These are phyloP conservation scores for Colletotrichum neosansevieriae DNA, from an alignment of 2,329 filamentous ascomycete genomes.

Conservation along the genomic window DNA sequence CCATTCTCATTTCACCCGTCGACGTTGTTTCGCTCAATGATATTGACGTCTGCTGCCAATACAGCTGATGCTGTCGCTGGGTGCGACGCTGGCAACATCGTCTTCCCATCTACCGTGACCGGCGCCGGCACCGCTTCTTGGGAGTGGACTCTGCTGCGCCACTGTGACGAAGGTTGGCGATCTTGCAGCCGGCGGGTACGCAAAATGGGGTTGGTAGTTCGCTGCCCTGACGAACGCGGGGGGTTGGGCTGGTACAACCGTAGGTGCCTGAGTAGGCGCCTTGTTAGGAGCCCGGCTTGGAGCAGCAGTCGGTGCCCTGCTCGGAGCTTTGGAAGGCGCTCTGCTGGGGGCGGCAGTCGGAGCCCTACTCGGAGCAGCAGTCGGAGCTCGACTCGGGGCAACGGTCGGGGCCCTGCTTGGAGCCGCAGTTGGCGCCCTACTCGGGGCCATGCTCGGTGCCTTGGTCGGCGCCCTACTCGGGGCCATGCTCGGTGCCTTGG, in stretches of 20 bases:
- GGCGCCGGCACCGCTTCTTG: conserved; percentile 56
- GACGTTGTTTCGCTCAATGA: conserved; percentile 39
- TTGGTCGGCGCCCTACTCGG: conserved; percentile 3
- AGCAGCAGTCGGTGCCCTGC: conserved; percentile 19
- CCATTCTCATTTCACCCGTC: background rate
- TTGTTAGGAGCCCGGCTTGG: conserved; percentile 17
- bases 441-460: conserved; percentile 5
- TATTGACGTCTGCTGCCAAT: conserved; percentile 58
- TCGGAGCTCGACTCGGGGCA: conserved; percentile 4
- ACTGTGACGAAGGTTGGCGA: conserved; percentile 45
- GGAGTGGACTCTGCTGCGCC: conserved; percentile 53
- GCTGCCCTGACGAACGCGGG: conserved; percentile 23
- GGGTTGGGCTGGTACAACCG: conserved; percentile 8
- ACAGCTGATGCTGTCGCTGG: conserved; percentile 72
- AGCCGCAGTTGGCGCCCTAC: background rate
- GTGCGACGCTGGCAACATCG: conserved; percentile 66
- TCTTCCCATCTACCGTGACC: conserved; percentile 58
- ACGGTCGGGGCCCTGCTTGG: conserved; percentile 16
- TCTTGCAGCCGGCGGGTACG: conserved; percentile 42
- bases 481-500: conserved; percentile 17
- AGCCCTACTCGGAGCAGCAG: conserved; percentile 10
- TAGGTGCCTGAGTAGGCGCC: conserved; percentile 23
- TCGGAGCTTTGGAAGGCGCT: conserved; percentile 13
- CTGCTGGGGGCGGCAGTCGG: conserved; percentile 17
- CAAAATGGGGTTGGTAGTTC: conserved; percentile 28